Conservation (phyloP, 345 rosid genomes). For the Lumnitzera littorea region DNA sequence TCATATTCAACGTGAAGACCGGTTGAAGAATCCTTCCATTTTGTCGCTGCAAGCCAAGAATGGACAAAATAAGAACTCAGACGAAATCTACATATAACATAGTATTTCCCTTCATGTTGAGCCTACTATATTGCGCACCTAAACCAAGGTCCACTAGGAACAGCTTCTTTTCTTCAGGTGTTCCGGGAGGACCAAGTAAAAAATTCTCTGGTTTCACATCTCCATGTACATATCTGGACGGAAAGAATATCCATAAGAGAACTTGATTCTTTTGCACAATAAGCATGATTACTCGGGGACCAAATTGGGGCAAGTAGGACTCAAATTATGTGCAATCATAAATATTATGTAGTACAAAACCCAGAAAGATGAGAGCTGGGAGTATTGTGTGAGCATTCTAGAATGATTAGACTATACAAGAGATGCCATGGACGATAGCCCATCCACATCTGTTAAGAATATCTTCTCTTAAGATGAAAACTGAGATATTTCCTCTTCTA, state of each 20-base stretch:
- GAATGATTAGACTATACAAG: no score
- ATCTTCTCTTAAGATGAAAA: no score
- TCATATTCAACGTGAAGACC: conserved; percentile 94
- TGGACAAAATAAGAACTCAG: conserved; percentile 10
- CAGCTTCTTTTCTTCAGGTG: conserved; percentile 80
- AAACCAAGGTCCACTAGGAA: conserved; percentile 92
- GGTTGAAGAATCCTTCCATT: conserved; percentile 77
- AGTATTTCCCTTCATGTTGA: not conserved
- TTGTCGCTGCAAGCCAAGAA: conserved; percentile 47
- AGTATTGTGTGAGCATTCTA: no score
- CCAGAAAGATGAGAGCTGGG: no score
- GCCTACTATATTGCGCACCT: conserved; percentile 33
- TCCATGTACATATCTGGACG: conserved; percentile 85
- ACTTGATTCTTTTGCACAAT: not conserved
- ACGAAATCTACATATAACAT: not conserved
- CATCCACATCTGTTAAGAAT: no score
- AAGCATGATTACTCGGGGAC: no score
- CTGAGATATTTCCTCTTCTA: no score
- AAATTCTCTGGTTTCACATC: conserved; percentile 98
- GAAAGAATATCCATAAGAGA: conserved; percentile 13
- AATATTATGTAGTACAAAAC: no score
- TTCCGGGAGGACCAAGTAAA: conserved; percentile 82
- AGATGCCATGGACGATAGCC: no score
- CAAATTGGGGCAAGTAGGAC: no score
- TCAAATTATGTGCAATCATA: no score